phyloP scores from a whole-genome alignment of 768 basidiomycete species.

The Tulasnella sp. region DNA sequence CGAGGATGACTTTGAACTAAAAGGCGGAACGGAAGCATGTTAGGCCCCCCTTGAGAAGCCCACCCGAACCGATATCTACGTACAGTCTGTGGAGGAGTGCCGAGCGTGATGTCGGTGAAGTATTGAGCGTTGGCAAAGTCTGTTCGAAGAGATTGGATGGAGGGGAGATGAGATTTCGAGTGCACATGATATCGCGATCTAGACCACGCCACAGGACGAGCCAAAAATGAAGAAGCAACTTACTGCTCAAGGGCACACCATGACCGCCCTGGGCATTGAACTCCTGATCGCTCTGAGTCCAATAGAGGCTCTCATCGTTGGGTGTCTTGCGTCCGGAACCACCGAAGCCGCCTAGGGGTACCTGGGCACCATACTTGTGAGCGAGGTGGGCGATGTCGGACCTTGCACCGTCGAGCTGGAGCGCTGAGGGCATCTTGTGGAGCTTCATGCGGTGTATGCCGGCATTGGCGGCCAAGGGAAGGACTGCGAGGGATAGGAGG shows the following conservation, averaged over 20 bases:
- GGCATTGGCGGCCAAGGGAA: constrained; percentile 37
- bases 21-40: background rate
- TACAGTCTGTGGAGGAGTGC: constrained; percentile 71
- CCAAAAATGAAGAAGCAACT: constrained; percentile 26
- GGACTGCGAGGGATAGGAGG: constrained; percentile 16
- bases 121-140: constrained; percentile 99
- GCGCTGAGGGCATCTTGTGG: constrained; percentile 52
- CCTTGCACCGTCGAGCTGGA: constrained; percentile 36
- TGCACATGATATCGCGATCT: background rate
- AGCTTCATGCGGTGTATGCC: constrained; percentile 80
- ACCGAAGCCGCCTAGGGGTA: constrained; percentile 63
- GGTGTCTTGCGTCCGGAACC: constrained; percentile 52
- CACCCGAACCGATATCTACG: constrained; percentile 24
- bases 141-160: constrained; percentile 25
- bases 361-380: constrained; percentile 79
- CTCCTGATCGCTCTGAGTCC: constrained; percentile 61
- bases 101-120: constrained; percentile 75
- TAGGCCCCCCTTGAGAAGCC: too few species aligned
- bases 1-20: constrained; percentile 83
- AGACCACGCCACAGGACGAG: background rate
- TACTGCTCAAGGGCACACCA: constrained; percentile 79
- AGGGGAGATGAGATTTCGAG: constrained; percentile 1
- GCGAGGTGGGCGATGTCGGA: constrained; percentile 71
- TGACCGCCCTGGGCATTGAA: constrained; percentile 58
- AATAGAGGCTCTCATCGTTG: constrained; percentile 46